Evolutionary conservation across 805 yeast species (phyloP), one percentile per base, ranked within the genome.

Genomic region (Saturnispora quitensis): DNA sequence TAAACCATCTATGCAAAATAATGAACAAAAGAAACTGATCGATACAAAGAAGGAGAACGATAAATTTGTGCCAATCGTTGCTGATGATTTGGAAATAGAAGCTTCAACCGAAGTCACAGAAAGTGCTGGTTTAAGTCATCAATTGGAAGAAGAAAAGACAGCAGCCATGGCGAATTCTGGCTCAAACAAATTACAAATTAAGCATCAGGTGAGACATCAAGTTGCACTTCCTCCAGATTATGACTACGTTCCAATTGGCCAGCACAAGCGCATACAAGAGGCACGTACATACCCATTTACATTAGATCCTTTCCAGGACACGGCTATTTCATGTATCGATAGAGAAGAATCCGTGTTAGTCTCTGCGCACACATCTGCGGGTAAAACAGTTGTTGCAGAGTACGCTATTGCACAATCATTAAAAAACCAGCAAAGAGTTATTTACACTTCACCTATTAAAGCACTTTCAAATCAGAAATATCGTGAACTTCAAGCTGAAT

Each of bases 361-460:
- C 5, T 89, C 97, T 34, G 99, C 99, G 9, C 98, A 89, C 62
- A 90, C 97, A 0, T 89, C 97, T 48, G 97, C 97, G 10, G 97
- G 97, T 72, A 90, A 90, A 64, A 90, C 97, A 0, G 97, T 90
- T 45, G 97, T 90, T 42, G 97, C 97, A 1, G 97, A 90, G 66
- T 90, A 90, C 62, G 97, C 97, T 27, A 90, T 90, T 67, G 97
- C 97, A 1, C 97, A 89, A 68, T 86, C 96, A n/a, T 71, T 90
- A 55, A 73, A 93, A 56, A 89, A 85, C 48, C 89, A 89, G 62
- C 97, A 90, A 68, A 79, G 97, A 66, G 97, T 90, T 50, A 90
- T 90, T 55, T 90, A 90, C 64, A 90, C 97, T 0, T 89, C 97
- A 4, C 97, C 97, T 6, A 89, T 89, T 64, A 89, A 89, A 65